These are phyloP conservation scores for Brassica incana DNA, from an alignment of 345 rosid species.

Conservation along the genomic window DNA sequence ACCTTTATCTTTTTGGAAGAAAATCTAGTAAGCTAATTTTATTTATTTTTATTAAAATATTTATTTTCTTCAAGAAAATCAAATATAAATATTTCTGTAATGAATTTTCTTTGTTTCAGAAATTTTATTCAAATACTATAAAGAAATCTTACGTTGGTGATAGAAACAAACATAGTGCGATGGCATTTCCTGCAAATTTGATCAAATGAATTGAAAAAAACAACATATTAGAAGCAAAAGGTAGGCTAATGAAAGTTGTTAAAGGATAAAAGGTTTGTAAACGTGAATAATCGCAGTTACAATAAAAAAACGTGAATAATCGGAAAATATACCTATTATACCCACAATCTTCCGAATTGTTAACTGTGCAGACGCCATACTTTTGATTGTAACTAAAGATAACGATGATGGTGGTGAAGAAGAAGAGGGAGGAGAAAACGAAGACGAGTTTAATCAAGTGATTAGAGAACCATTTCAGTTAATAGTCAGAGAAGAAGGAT, in stretches of 20 bases:
- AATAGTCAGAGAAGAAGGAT: conserved; percentile 12
- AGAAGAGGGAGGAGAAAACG: not conserved
- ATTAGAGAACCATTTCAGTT: conserved; percentile 1
- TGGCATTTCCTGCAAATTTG: conserved; percentile 62
- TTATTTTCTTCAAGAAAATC: not conserved
- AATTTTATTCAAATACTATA: not conserved
- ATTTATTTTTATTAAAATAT: not conserved
- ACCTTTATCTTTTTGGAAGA: not conserved
- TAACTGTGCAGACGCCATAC: conserved; percentile 53
- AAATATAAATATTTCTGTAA: not conserved
- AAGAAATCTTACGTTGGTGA: conserved; percentile 75
- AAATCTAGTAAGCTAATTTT: not conserved
- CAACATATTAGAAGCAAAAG: not conserved
- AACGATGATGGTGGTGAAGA: not conserved
- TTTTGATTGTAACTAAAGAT: conserved; percentile 3
- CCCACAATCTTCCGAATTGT: conserved; percentile 62
- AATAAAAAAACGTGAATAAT: not conserved
- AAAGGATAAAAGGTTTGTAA: not conserved
- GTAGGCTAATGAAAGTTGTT: not conserved
- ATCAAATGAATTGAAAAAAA: not conserved
- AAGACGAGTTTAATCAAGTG: not conserved
- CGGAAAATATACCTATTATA: conserved; percentile 47
- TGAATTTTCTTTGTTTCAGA: not conserved
- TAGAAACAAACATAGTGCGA: conserved; percentile 72
- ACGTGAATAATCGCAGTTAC: not conserved